Percentiles rank a stretch among this genome's conserved stretches.
Evolutionary conservation across 2,329 filamentous ascomycete genomes (phyloP).

Genomic region (Alternaria novae-zelandiae): DNA sequence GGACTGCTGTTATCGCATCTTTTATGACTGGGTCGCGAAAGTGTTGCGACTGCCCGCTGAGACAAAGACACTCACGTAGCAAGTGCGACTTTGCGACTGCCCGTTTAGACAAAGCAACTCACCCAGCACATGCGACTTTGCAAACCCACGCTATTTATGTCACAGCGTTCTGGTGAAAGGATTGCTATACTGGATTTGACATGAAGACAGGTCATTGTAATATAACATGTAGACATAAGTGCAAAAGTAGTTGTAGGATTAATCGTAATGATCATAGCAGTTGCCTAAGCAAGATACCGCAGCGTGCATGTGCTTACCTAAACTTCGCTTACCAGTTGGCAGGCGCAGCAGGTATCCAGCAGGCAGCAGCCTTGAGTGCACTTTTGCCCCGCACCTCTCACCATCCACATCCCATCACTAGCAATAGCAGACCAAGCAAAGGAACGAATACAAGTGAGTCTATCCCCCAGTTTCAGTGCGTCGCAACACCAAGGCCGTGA

Average conservation of each 20-base stretch:
- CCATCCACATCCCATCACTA: background rate
- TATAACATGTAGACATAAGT: too few relatives aligned
- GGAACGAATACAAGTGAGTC: background rate
- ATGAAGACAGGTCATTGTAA: background rate
- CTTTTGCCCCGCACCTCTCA: background rate
- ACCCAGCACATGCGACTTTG: background rate
- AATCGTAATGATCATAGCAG: background rate
- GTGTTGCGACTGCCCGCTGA: background rate
- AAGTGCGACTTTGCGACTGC: background rate
- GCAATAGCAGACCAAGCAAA: background rate
- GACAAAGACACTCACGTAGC: rapidly evolving
- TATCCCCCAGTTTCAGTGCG: background rate
- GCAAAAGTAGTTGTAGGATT: background rate
- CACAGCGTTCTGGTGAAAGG: background rate
- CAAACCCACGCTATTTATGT: background rate
- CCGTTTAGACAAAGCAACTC: too few relatives aligned
- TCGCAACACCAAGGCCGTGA: background rate
- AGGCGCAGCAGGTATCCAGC: background rate
- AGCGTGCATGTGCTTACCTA: background rate
- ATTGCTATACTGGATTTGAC: background rate
- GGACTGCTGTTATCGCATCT: background rate
- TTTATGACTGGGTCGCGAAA: background rate
- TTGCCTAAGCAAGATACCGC: background rate
- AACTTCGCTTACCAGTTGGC: background rate
- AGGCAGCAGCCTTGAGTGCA: background rate